A percentile compares a stretch with the other conserved stretches of the same genome.
These are phyloP conservation scores for Rosa persica DNA, from an alignment of 306 rosid species.

Conservation along the genomic window DNA sequence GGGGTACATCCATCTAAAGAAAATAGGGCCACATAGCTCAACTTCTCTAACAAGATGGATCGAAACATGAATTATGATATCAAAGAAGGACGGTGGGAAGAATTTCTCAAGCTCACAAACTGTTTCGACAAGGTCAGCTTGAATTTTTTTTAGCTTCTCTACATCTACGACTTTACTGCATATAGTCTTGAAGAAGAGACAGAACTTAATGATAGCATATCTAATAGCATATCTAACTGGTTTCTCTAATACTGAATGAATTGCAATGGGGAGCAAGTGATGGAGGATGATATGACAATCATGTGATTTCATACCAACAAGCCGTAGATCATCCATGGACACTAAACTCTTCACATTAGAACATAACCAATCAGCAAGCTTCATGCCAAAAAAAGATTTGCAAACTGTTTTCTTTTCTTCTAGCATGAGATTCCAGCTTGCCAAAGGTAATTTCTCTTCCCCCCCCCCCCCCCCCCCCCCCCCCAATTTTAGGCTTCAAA, in stretches of 20 bases:
- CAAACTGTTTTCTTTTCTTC: background rate
- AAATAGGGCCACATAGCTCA: background rate
- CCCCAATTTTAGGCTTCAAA: no score
- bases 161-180: background rate
- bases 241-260: no score
- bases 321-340: no score
- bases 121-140: background rate
- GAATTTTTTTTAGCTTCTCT: background rate
- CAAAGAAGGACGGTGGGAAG: background rate
- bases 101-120: background rate
- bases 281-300: no score
- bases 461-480: no score
- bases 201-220: background rate
- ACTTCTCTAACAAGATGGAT: constrained; percentile 3
- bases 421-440: background rate
- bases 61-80: background rate
- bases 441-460: no score
- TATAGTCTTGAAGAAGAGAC: background rate
- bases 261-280: no score
- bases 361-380: background rate
- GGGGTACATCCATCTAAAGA: background rate
- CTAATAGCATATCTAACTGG: no score
- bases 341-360: background rate
- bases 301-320: no score
- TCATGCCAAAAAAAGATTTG: no score